Evolutionary conservation across 768 basidiomycete species (phyloP).

Genomic region (Xerocomellus chrysenteron): DNA sequence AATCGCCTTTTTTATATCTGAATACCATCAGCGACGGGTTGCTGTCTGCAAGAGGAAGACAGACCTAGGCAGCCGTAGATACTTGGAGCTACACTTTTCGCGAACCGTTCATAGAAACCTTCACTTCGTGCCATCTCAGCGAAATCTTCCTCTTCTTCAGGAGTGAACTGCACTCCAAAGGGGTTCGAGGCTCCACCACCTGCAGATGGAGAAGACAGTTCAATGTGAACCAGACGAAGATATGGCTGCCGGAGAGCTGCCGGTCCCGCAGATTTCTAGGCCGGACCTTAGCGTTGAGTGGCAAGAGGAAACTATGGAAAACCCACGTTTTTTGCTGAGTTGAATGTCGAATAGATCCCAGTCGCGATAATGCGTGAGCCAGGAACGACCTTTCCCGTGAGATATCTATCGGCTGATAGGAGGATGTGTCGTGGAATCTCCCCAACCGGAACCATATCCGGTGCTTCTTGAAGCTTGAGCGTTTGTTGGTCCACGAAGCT

Average conservation of each 20-base stretch:
- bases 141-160: conserved; percentile 98
- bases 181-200: conserved; percentile 76
- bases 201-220: conserved; percentile 77
- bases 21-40: conserved; percentile 6
- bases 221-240: conserved; percentile 89
- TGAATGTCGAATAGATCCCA: conserved; percentile 96
- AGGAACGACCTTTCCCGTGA: conserved; percentile 92
- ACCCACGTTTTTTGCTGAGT: conserved; percentile 79
- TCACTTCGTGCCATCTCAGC: conserved; percentile 86
- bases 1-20: conserved; percentile 98
- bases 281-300: background rate
- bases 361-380: conserved; percentile 95
- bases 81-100: conserved; percentile 92
- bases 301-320: background rate
- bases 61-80: conserved; percentile 92
- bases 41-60: background rate
- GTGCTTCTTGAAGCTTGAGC: conserved; percentile 96
- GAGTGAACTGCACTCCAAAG: conserved; percentile 84
- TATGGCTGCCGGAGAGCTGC: conserved; percentile 93
- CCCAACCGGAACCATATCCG: conserved; percentile 99
- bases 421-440: conserved; percentile 96
- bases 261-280: conserved; percentile 75
- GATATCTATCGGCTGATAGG: conserved; percentile 84
- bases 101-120: conserved; percentile 89
- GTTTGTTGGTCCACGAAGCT: conserved; percentile 94